These are phyloP conservation scores for Naganishia onofrii DNA, from an alignment of 768 basidiomycete species.

Conservation along the genomic window DNA sequence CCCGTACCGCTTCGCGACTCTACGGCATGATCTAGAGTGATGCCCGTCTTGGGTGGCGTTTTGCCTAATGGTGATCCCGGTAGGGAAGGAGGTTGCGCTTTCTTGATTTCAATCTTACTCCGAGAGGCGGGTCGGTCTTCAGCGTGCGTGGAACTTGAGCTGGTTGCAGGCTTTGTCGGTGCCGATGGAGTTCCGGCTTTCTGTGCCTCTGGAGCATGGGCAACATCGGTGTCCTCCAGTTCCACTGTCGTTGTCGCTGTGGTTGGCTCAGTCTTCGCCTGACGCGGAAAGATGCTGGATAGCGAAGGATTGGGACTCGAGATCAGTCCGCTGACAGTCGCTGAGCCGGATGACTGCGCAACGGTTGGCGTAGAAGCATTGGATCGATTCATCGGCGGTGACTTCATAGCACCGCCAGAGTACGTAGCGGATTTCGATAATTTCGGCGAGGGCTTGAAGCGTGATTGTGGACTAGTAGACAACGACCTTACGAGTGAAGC, in stretches of 20 bases:
- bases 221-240: conserved; percentile 7
- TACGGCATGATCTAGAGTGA: conserved; percentile 14
- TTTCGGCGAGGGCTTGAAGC: not conserved
- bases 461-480: conserved; percentile 9
- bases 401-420: not conserved
- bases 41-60: conserved; percentile 20
- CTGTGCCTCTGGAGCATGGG: not conserved
- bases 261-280: conserved; percentile 14
- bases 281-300: conserved; percentile 15
- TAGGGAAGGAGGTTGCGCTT: not conserved
- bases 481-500: conserved; percentile 5
- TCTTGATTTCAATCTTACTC: conserved; percentile 12
- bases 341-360: not conserved
- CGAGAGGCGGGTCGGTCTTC: not conserved
- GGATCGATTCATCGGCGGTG: conserved; percentile 5
- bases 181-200: not conserved
- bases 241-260: conserved; percentile 21
- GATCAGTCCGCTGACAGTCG: not conserved
- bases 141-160: not conserved
- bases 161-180: not conserved
- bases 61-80: conserved; percentile 18
- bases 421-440: conserved; percentile 12
- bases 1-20: not conserved
- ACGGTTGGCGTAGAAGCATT: conserved; percentile 10
- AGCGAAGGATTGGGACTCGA: conserved; percentile 14